Base-by-base conservation (phyloP, 371 early-diverging fungal genomes). In the Mucor racemosus region DNA sequence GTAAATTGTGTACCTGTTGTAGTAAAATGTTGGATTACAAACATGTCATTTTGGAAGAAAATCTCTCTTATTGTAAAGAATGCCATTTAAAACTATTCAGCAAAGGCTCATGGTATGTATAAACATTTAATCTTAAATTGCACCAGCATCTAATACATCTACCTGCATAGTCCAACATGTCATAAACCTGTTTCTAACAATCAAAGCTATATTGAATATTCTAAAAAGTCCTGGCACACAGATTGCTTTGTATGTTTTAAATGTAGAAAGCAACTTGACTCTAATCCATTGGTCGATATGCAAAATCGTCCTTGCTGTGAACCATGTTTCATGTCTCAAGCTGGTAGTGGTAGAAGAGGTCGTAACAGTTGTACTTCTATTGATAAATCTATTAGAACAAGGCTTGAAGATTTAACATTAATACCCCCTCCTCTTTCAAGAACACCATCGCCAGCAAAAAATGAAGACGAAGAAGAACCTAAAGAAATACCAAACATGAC, bases 301-400 rank as follows among this genome's bases (percentile, higher is more conserved):
- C 65, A 76, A 7, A 84, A 86, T 8, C 70, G 78, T 26, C 91
- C 91, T 10, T 88, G 86, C 33, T 91, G 91, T 67, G 90, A 90
- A 58, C 72, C 77, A 10, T 91, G 91, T 61, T 75, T 91, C 56
- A 79, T 82, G 78, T 72, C 75, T 7, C 83, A 87, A 61, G 64
- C 42, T 36, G 59, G 62, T 19, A 62, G 33, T 39, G 53, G 53
- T 3, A 21, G 53, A 53, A 10, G 31, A 14, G 53, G 53, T 26
- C 53, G 31, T 10, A 53, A 53, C 14, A 53, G 31, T 31, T 53
- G 53, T 14, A 9, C 53, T 11, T 53, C 53, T 3, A 53, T 53
- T 3, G 53, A 53, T 31, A 53, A 31, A 26, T 53, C 53, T 1
- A 11, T 53, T 13, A 19, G 14, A 10, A 14, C 53, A 5, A 21